These are phyloP conservation scores for Kurtzmaniella quercitrusa DNA, from an alignment of 1,139 yeast species.

Conservation along the genomic window DNA sequence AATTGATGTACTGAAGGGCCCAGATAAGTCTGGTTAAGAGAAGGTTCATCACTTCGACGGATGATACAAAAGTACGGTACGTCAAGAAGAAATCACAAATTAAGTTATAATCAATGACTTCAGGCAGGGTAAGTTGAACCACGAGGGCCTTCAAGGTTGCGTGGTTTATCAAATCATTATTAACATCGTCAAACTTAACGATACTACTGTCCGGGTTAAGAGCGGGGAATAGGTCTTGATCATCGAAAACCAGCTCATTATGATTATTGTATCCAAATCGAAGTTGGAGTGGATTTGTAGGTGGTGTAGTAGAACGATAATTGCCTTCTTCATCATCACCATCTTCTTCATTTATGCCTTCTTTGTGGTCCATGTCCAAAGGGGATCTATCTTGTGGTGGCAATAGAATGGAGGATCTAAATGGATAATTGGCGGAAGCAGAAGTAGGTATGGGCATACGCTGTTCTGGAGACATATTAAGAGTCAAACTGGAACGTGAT, in stretches of 20 bases:
- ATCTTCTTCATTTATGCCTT: not conserved
- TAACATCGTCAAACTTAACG: slow-evolving; percentile 34
- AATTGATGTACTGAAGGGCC: slow-evolving; percentile 54
- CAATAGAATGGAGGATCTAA: not conserved
- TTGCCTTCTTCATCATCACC: not conserved
- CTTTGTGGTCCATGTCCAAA: not conserved
- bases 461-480: not conserved
- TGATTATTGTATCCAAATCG: slow-evolving; percentile 30
- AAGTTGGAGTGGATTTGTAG: not conserved
- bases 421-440: not conserved
- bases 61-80: slow-evolving; percentile 64
- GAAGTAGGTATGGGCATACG: not conserved
- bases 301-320: not conserved
- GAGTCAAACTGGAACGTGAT: not conserved
- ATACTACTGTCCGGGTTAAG: slow-evolving; percentile 20
- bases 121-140: slow-evolving; percentile 75
- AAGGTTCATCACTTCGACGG: slow-evolving; percentile 55
- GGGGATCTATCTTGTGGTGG: not conserved
- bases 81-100: slow-evolving; percentile 84
- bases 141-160: slow-evolving; percentile 53
- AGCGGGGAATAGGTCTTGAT: slow-evolving; percentile 32
- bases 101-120: slow-evolving; percentile 70
- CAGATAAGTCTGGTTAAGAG: slow-evolving; percentile 66
- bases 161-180: slow-evolving; percentile 34
- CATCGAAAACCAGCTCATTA: slow-evolving; percentile 41